These are phyloP conservation scores for Chaetomium sp. DNA, from an alignment of 2,329 filamentous ascomycete genomes.

Conservation along the genomic window DNA sequence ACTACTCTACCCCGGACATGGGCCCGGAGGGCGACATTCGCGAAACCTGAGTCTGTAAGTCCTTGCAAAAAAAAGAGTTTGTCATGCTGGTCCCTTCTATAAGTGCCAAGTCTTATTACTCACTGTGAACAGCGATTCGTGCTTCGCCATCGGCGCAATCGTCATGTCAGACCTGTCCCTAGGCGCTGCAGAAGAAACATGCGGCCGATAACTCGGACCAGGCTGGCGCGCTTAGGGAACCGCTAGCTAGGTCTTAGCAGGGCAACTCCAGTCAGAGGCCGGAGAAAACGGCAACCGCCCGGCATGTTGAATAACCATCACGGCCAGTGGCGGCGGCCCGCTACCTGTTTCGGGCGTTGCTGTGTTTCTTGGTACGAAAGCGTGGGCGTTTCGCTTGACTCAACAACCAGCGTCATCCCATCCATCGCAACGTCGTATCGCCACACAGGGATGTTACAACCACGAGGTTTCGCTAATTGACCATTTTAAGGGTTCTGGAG, in stretches of 20 bases:
- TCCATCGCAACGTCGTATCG: background rate
- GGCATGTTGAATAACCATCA: conserved; percentile 22
- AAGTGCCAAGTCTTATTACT: background rate
- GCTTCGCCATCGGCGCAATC: background rate
- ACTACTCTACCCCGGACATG: conserved; percentile 15
- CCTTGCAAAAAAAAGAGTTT: background rate
- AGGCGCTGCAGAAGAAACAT: conserved; percentile 14
- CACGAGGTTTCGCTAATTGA: background rate
- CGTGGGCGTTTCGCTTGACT: conserved; percentile 14
- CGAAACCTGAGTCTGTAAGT: background rate
- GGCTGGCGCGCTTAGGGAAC: conserved; percentile 28
- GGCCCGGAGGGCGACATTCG: conserved; percentile 6
- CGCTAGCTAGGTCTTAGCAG: conserved; percentile 21
- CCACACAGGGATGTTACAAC: background rate
- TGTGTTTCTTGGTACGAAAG: conserved; percentile 6
- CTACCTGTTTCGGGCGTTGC: conserved; percentile 14
- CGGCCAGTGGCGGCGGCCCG: conserved; percentile 8
- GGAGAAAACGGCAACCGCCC: conserved; percentile 22
- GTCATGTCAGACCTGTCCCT: conserved; percentile 3
- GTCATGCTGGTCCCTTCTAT: background rate
- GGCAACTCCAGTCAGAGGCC: conserved; percentile 16
- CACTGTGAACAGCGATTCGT: background rate
- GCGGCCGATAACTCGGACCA: conserved; percentile 19
- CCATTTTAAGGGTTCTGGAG: background rate
- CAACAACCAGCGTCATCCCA: conserved; percentile 10